Base-by-base conservation (phyloP, 2,329 filamentous ascomycete genomes). In the Penicillium sp. region DNA sequence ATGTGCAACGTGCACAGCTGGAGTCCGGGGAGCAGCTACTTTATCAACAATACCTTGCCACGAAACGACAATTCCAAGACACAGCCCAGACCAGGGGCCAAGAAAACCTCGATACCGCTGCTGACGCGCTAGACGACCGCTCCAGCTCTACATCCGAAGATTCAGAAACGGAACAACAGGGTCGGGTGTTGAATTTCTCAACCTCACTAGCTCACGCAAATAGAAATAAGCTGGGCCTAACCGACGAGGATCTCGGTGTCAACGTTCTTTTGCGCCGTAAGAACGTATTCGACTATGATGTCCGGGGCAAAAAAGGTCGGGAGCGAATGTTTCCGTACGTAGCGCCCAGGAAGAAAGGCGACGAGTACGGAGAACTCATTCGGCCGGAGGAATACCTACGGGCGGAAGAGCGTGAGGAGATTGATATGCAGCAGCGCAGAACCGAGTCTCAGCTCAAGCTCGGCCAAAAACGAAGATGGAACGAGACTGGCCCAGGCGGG, bases 391-490 rank as follows among this genome's bases (percentile, higher is more conserved):
- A 99, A 66, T 99, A 94, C 73, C 84, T 97, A 1, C 87, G 93
- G 61, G 94, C 93, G 0, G 95, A 99, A 73, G 95, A 98, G 77
- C 89, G 92, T 61, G 92, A 96, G 68, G 88, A 90, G 61, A 84
- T 87, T 19, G 90, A 91, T 46, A 87, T 86, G 13, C 86, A 89
- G 56, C 80, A 86, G 60, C 82, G 82, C 41, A 82, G 84, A 38
- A 71, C 78, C 17, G 82, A 81, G 15, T 83, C 84, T 62, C 82
- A 90, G 66, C 86, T 87, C 56, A 86, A 86, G 50, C 84, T 97
- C 21, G 95, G 94, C 19, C 93, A 94, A 81, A 99, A 99, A 79
- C 87, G 95, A 64, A 96, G 92, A 76, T 98, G 94, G 92, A 91
- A 94, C 67, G 92, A 96, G 63, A 80, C 86, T 23, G 83, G 81